These are phyloP conservation scores for Decorospora gaudefroyi DNA, from an alignment of 2,329 filamentous ascomycete genomes.

Conservation along the genomic window DNA sequence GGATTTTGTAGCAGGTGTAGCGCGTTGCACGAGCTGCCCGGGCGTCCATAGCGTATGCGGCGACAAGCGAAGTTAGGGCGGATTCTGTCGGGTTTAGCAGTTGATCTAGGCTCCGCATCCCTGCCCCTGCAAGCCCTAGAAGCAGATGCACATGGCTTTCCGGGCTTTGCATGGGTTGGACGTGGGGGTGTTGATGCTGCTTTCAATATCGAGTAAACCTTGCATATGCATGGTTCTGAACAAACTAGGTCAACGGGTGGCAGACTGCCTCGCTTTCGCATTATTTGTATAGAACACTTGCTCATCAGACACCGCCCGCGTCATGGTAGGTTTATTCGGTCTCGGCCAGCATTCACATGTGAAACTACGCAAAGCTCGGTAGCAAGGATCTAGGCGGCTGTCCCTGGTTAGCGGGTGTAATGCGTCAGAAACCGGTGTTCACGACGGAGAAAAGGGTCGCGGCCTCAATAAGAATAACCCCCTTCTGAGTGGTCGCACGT, in stretches of 20 bases:
- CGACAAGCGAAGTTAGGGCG: constrained; percentile 20
- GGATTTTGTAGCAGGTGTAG: constrained; percentile 12
- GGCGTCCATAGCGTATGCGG: constrained; percentile 21
- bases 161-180: constrained; percentile 27
- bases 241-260: constrained; percentile 2
- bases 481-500: constrained; percentile 7
- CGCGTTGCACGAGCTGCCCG: constrained; percentile 17
- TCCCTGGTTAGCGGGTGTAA: constrained; percentile 19
- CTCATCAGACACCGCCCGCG: no score
- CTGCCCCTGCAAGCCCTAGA: constrained; percentile 30
- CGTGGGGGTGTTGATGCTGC: constrained; percentile 20
- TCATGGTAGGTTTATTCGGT: neutral
- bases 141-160: constrained; percentile 34
- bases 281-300: neutral
- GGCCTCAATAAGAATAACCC: constrained; percentile 14
- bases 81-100: constrained; percentile 20
- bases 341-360: constrained; percentile 17
- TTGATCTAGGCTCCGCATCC: constrained; percentile 31
- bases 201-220: constrained; percentile 15
- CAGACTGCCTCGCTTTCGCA: neutral
- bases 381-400: constrained; percentile 21
- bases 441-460: constrained; percentile 15
- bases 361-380: constrained; percentile 14
- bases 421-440: constrained; percentile 17
- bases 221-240: constrained; percentile 11